Evolutionary conservation across 345 rosid genomes (phyloP).

Genomic region (Firmiana major): DNA sequence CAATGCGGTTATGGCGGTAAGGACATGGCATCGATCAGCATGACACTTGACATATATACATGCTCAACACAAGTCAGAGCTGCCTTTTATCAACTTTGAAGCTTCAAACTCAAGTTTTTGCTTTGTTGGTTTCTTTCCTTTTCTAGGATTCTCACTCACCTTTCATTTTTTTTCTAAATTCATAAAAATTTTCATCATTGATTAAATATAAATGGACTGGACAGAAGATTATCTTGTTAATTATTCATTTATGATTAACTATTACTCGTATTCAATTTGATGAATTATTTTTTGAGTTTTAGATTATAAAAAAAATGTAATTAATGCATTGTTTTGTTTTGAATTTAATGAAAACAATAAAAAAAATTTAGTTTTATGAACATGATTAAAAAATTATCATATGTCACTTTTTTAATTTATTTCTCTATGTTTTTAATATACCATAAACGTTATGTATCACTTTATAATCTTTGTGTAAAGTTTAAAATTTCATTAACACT

Average conservation of each 20-base stretch:
- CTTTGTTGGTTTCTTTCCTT: conserved; percentile 8
- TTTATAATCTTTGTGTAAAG: too few relatives aligned
- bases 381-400: too few relatives aligned
- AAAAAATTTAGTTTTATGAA: too few relatives aligned
- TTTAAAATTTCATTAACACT: too few relatives aligned
- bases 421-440: too few relatives aligned
- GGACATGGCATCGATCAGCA: neutral
- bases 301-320: neutral
- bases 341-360: too few relatives aligned
- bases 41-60: neutral
- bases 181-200: neutral
- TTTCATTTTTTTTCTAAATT: neutral
- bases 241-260: neutral
- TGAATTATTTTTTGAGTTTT: neutral
- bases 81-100: conserved; percentile 4
- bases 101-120: conserved; percentile 19
- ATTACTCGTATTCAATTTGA: neutral
- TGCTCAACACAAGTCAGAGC: conserved; percentile 3
- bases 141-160: conserved; percentile 5
- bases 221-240: neutral
- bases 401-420: too few relatives aligned
- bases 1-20: neutral
- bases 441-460: too few relatives aligned
- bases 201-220: neutral
- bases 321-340: too few relatives aligned